Percentiles rank a stretch among this genome's conserved stretches.
These are phyloP conservation scores for Verticillium longisporum DNA, from an alignment of 2,329 filamentous ascomycete genomes.

Conservation along the genomic window DNA sequence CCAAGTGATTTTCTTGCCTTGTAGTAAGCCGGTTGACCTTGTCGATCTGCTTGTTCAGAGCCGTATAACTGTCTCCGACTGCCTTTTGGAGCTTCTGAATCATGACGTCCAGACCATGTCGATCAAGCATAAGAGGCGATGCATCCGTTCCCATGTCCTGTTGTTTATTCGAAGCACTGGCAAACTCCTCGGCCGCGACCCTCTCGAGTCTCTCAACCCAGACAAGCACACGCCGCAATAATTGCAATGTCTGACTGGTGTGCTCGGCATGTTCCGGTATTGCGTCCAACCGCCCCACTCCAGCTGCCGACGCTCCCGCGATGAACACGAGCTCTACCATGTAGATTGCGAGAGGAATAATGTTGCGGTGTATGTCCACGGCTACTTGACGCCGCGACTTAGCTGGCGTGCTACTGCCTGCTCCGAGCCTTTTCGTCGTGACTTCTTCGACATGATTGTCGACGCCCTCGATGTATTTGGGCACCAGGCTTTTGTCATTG, in stretches of 20 bases:
- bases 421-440: not conserved
- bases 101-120: not conserved
- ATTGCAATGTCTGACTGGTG: not conserved
- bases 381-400: not conserved
- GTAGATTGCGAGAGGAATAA: not conserved
- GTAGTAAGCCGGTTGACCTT: not conserved
- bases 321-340: not conserved
- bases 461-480: not conserved
- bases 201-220: not conserved
- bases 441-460: not conserved
- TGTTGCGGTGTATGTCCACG: not conserved
- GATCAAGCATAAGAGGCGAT: not conserved
- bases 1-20: not conserved
- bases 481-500: not conserved
- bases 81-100: not conserved
- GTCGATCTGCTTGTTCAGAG: not conserved
- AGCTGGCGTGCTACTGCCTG: not conserved
- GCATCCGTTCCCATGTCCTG: not conserved
- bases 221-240: not conserved
- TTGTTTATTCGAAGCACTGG: not conserved
- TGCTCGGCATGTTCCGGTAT: not conserved
- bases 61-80: not conserved
- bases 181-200: not conserved
- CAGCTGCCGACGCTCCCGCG: not conserved
- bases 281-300: not conserved